These are phyloP conservation scores for Laetiporus sulphureus DNA, from an alignment of 1,284 basidiomycete species.

Conservation along the genomic window DNA sequence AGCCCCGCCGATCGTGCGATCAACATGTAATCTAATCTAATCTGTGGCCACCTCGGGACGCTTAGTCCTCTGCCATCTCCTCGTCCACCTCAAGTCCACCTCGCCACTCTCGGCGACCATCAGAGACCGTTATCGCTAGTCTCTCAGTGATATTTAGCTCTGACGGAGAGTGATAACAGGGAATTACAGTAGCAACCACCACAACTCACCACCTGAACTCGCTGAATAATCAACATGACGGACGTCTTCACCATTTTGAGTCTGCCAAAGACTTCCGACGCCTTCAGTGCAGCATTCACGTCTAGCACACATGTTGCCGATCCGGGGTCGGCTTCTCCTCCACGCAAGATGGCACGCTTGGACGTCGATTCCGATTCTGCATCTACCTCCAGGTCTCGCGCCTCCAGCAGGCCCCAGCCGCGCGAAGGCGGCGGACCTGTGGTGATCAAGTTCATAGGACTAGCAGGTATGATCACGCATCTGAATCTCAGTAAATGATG, in stretches of 20 bases:
- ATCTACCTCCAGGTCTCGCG: conserved; percentile 40
- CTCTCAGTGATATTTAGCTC: too few relatives aligned
- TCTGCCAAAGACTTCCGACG: conserved; percentile 47
- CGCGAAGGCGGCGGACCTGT: conserved; percentile 29
- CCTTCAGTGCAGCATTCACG: conserved; percentile 42
- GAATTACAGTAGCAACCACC: too few relatives aligned
- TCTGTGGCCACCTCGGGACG: too few relatives aligned
- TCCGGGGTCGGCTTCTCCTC: conserved; percentile 45
- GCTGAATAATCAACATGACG: conserved; percentile 12
- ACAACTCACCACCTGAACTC: too few relatives aligned
- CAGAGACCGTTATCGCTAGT: too few relatives aligned
- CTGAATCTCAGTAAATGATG: too few relatives aligned
- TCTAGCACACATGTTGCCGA: conserved; percentile 22
- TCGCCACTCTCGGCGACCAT: too few relatives aligned
- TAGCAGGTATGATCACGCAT: conserved; percentile 27
- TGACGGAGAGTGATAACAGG: too few relatives aligned
- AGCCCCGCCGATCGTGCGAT: too few relatives aligned
- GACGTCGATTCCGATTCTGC: conserved; percentile 59
- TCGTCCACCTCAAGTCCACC: too few relatives aligned
- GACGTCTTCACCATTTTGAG: conserved; percentile 36
- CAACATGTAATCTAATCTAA: too few relatives aligned
- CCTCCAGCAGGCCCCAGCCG: conserved; percentile 14
- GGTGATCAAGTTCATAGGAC: conserved; percentile 37
- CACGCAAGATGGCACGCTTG: conserved; percentile 60
- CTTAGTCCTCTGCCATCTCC: too few relatives aligned